These are phyloP conservation scores for Thuja plicata DNA, from an alignment of 83 land plant genomes.

Conservation along the genomic window DNA sequence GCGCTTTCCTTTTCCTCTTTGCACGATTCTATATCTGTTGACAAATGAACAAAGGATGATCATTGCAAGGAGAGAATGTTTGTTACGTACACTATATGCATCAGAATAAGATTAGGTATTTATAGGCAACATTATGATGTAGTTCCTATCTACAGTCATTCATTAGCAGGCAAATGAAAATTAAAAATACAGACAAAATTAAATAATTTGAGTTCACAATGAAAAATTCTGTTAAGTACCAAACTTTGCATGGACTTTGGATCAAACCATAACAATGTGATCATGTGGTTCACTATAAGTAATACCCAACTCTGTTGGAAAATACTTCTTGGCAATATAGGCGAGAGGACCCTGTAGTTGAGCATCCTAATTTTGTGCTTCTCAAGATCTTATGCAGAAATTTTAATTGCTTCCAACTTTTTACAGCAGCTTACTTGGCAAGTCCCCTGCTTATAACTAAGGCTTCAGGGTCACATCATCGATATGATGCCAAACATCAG, in stretches of 20 bases:
- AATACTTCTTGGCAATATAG: background rate
- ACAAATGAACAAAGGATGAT: background rate
- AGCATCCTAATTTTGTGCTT: too few species aligned
- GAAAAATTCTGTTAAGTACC: background rate
- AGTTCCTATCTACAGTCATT: background rate
- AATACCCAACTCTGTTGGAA: background rate
- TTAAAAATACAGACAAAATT: background rate
- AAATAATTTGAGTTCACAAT: background rate
- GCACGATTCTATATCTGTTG: background rate
- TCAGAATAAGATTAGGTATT: background rate
- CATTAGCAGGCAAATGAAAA: background rate
- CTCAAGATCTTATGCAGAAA: too few species aligned
- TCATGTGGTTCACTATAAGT: background rate
- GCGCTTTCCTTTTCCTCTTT: background rate
- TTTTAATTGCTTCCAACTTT: too few species aligned
- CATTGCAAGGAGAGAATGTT: background rate
- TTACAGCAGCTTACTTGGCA: too few species aligned
- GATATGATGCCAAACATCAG: too few species aligned
- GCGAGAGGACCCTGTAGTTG: too few species aligned
- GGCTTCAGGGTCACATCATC: too few species aligned
- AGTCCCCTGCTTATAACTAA: too few species aligned
- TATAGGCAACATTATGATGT: background rate
- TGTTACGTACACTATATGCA: background rate
- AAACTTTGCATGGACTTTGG: background rate
- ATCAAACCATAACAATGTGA: background rate